Base-by-base conservation (phyloP, 2,329 filamentous ascomycete species). In the Beauveria bassiana region DNA sequence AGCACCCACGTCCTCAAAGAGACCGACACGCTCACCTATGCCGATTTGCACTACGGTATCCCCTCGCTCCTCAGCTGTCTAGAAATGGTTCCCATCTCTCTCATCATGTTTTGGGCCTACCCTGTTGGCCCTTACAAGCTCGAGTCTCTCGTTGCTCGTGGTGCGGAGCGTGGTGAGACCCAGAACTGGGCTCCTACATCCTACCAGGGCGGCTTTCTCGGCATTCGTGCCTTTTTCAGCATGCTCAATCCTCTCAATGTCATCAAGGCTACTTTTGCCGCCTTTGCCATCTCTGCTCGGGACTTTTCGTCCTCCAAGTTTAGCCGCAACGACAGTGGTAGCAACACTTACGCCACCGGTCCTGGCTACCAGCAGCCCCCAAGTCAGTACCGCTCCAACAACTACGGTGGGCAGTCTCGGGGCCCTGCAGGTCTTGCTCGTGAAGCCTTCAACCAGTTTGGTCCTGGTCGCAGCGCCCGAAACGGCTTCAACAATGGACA, bases 1-100 rank as follows among this genome's bases (percentile, higher is more conserved):
- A 65, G 64, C 47, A 64, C 62, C 22, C 62, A 63, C 2, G 57
- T 42, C 7, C 57, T 70, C 20, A 63, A 64, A 26, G 63, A 65
- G 1, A 70, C 62, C 7, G 42, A 57, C 5, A 66, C 52, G 3
- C 61, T 68, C 59, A 68, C 65, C 46, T 64, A 66, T 38, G 63
- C 65, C 5, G 66, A 70, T 26, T 56, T 69, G 40, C 63, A 67
- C 49, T 65, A 67, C 45, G 67, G 66, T 3, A 67, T 69, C 20
- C 68, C 65, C 0, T 64, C 61, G 34, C 64, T 70, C 45, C 62
- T 68, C 31, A 64, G 64, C 55, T 69, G 66, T 53, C 46, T 68
- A n/a, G 64, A 70, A 54, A 69, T 68, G 69, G 63, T 69, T 1
- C 68, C 67, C 9, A 63, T 68, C 38, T 64, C 67, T 9, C 55